Base-by-base conservation (phyloP, 176 grass and related monocot species). In the Avena sativa region DNA sequence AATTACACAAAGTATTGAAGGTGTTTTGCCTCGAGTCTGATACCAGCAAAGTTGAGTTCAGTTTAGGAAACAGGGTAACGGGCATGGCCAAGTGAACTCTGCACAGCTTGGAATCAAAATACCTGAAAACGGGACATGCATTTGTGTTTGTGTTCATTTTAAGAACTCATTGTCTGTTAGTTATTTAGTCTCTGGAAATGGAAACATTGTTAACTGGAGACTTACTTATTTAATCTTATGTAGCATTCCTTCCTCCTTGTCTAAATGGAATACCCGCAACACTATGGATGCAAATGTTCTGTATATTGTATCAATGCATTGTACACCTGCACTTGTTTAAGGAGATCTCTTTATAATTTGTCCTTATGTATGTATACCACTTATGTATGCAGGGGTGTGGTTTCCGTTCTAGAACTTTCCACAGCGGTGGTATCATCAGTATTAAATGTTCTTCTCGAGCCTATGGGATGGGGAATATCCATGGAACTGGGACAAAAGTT, bases 401-500 rank as follows among this genome's bases (percentile, higher is more conserved):
- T 71, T 91, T 89, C 88, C 73, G 76, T 95, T 72, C 87, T 89
- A 44, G 90, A 87, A 80, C 86, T 93, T 93, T 82, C 90, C 51
- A 92, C 70, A 56, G 86, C 78, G 76, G 52, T 95, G 71, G 91
- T 93, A 69, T 93, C 79, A 30, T 95, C 89, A 9, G 85, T 93
- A 78, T 84, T 98, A 81, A 91, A 98, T 85, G 81, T 95, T 84
- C 90, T 95, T 86, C 83, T 90, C 17, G 87, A 91, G 84, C 95
- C 95, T 76, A 87, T 86, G 81, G 85, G 86, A 68, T 98, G 95
- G 93, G 89, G 91, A 57, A 52, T 98, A 85, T 88, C 80, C 72
- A 82, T 91, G 77, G 91, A 93, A 84, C 13, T 90, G 62, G 95
- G 93, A 77, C 81, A 86, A 56, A 89, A 81, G 67, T 90, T 89